phyloP scores from a whole-genome alignment of 2,329 filamentous ascomycete genomes.

The Akanthomyces lecanii region DNA sequence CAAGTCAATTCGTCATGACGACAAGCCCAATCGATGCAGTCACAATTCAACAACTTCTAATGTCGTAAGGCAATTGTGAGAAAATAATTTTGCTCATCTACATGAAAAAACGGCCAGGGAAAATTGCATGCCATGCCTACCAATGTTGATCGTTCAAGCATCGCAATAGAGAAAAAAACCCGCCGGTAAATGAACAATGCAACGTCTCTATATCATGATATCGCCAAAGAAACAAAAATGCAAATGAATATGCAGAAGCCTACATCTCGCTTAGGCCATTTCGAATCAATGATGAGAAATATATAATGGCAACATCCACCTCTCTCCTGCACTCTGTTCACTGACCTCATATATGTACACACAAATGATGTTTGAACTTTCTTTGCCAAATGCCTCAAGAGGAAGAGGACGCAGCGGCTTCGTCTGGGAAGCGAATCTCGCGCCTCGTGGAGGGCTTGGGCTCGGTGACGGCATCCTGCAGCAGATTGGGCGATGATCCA shows the following conservation, averaged over 20 bases:
- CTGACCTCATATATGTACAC: background rate
- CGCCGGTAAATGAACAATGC: background rate
- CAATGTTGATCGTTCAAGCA: background rate
- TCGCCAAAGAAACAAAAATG: background rate
- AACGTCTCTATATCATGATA: background rate
- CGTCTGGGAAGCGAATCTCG: slow-evolving; percentile 17
- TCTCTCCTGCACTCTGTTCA: background rate
- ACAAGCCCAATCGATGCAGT: too few relatives aligned
- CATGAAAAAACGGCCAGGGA: too few relatives aligned
- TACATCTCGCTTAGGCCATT: background rate
- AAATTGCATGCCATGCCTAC: too few relatives aligned
- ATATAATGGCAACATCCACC: background rate
- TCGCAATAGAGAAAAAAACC: background rate
- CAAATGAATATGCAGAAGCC: background rate
- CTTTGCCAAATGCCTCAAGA: background rate
- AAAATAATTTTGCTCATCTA: too few relatives aligned
- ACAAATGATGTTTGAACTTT: background rate
- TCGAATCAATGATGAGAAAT: background rate
- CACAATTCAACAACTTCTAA: too few relatives aligned
- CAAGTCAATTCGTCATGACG: too few relatives aligned
- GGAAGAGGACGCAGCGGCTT: background rate
- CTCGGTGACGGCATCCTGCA: background rate
- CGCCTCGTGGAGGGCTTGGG: background rate
- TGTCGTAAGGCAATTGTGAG: too few relatives aligned
- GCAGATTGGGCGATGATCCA: background rate